Conservation (phyloP, 768 basidiomycete species). For the Mycena vitilis region DNA sequence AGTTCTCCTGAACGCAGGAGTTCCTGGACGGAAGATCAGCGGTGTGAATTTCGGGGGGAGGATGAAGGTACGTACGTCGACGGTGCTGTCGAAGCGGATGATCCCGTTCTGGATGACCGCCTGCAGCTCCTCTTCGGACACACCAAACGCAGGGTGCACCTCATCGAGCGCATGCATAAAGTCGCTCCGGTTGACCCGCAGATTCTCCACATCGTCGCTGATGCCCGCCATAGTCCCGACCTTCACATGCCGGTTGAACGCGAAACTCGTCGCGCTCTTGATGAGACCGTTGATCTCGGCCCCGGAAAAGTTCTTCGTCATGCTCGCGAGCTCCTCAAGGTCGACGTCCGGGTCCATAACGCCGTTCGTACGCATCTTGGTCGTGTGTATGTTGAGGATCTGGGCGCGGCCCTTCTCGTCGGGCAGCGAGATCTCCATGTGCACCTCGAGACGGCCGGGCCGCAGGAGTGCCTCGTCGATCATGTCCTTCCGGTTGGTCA, state of each 20-base stretch:
- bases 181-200: conserved; percentile 87
- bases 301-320: conserved; percentile 98
- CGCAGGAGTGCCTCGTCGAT: conserved; percentile 98
- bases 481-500: conserved; percentile 99
- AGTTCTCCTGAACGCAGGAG: conserved; percentile 87
- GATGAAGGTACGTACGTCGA: conserved; percentile 73
- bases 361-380: conserved; percentile 91
- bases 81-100: conserved; percentile 80
- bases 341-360: conserved; percentile 92
- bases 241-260: conserved; percentile 97
- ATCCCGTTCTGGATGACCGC: conserved; percentile 97
- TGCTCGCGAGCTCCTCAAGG: conserved; percentile 79
- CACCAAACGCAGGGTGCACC: conserved; percentile 96
- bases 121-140: conserved; percentile 94
- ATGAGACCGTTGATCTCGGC: conserved; percentile 96
- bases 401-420: conserved; percentile 93
- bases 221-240: conserved; percentile 98
- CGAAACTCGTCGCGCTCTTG: conserved; percentile 98
- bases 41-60: neutral
- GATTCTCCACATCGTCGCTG: conserved; percentile 93
- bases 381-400: conserved; percentile 95
- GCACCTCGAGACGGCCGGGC: conserved; percentile 98
- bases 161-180: conserved; percentile 94
- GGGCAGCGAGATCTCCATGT: conserved; percentile 99
- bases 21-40: conserved; percentile 62